Conservation (phyloP, 306 rosid genomes). For the Sphenostylis stenocarpa region DNA sequence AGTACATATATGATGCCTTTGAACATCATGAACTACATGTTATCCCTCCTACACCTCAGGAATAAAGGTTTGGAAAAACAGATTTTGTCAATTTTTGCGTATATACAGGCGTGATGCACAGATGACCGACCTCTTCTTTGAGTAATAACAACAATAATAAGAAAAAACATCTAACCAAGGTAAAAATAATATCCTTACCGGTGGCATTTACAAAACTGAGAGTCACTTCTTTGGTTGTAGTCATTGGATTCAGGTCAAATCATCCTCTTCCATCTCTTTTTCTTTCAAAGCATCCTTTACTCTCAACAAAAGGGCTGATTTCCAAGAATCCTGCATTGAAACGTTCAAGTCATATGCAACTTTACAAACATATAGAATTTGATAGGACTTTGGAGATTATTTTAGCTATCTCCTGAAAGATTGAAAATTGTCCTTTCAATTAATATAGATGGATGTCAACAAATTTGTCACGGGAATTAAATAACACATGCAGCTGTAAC, state of each 20-base stretch:
- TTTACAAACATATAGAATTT: constrained; percentile 11
- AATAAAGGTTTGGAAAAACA: neutral
- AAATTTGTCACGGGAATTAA: constrained; percentile 8
- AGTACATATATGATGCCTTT: neutral
- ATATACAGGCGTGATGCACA: neutral
- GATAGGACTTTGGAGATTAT: neutral
- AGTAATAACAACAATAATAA: neutral
- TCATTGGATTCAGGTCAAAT: constrained; percentile 45
- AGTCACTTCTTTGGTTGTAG: neutral
- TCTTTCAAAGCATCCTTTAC: constrained; percentile 47
- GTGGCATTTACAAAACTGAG: constrained; percentile 3
- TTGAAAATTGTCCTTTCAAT: neutral
- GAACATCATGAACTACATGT: neutral
- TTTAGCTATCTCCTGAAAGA: neutral
- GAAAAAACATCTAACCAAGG: neutral
- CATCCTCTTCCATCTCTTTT: constrained; percentile 57
- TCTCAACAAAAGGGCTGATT: constrained; percentile 43
- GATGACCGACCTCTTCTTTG: neutral
- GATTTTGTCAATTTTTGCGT: neutral
- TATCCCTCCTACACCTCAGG: neutral
- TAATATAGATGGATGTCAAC: neutral
- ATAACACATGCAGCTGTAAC: neutral
- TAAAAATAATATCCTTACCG: neutral
- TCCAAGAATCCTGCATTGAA: constrained; percentile 53
- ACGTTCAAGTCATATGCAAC: constrained; percentile 13